Evolutionary conservation across 2,329 filamentous ascomycete species (phyloP), one percentile per base, ranked within the genome.

Genomic region (Chrysoporthe austroafricana): DNA sequence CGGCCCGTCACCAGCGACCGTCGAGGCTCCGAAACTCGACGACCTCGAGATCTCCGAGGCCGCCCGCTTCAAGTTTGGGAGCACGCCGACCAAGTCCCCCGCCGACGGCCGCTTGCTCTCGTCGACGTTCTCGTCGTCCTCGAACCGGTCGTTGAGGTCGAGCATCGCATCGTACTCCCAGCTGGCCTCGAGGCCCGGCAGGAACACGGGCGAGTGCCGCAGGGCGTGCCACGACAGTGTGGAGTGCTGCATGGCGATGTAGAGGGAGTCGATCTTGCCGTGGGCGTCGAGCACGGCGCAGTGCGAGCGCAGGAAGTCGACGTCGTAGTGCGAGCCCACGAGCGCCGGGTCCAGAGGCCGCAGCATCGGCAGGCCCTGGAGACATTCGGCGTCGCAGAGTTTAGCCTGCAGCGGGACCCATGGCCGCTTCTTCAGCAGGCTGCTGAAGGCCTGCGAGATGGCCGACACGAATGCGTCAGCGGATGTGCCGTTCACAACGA

Each of bases 401-500:
- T 83, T 82, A 18, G 86, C 86, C 71, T 87, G 84, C n/a, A 89
- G 77, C 14, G 86, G 86, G 76, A 85, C 81, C 86, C 86, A 89
- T 4, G 79, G 71, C 26, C 85, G 80, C 0, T 82, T 84, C 54
- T 77, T 79, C 3, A 89, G 78, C 8, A 87, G 77, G 42, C 78
- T 77, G 2, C 78, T 77, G 71, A 89, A 89, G 0, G 85, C 80
- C 64, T 77, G 78, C 36, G 79, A 78, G 14, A 88, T 81, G 34
- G 85, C 85, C 21, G 71, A 73, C 13, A 74, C 77, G 72, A 89
- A 86, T 0, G 85, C 83, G 42, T 79, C 75, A 56, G 82, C 81
- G 67, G 83, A 81, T 3, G 79, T 79, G 21, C 84, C 85, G 56
- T 80, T 79, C 14, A 89, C 80, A 9, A 83, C 84, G 21, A 88